phyloP scores from a whole-genome alignment of 768 basidiomycete genomes.

The Lentinula boryana region DNA sequence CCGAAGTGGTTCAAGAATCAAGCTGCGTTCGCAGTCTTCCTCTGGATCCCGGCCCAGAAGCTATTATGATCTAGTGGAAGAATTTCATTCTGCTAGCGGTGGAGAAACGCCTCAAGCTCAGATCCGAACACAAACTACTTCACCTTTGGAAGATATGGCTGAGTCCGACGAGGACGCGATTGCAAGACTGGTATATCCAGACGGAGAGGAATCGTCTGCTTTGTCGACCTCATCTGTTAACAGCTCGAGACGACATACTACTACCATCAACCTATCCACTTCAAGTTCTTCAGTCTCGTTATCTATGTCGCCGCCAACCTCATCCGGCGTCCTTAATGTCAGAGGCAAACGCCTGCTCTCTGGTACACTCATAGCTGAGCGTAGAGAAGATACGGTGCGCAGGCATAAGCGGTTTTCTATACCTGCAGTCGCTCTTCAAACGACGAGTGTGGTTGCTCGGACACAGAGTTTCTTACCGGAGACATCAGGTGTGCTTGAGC shows the following conservation, averaged over 20 bases:
- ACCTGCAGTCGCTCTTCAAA: constrained; percentile 73
- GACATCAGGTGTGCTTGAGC: constrained; percentile 11
- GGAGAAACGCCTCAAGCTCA: not conserved
- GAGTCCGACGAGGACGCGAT: constrained; percentile 2
- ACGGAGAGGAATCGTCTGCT: constrained; percentile 2
- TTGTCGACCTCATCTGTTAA: not conserved
- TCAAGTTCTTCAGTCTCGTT: not conserved
- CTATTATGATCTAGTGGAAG: constrained; percentile 61
- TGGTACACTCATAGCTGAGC: constrained; percentile 6
- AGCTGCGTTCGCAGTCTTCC: constrained; percentile 24
- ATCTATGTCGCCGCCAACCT: not conserved
- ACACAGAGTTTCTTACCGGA: constrained; percentile 19
- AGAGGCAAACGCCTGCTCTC: not conserved
- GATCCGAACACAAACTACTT: not conserved
- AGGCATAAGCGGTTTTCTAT: constrained; percentile 67
- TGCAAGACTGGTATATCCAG: constrained; percentile 10
- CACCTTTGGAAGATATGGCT: not conserved
- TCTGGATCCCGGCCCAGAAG: constrained; percentile 45
- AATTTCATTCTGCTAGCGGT: constrained; percentile 33
- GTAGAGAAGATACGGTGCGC: constrained; percentile 56
- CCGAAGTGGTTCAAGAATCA: constrained; percentile 19
- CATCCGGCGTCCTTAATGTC: not conserved
- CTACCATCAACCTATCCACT: not conserved
- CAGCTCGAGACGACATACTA: constrained; percentile 5
- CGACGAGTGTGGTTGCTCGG: constrained; percentile 61